A percentile compares a stretch with the other conserved stretches of the same genome.
Evolutionary conservation across 2,329 filamentous ascomycete species (phyloP).

Genomic region (Fusarium sublunatum): DNA sequence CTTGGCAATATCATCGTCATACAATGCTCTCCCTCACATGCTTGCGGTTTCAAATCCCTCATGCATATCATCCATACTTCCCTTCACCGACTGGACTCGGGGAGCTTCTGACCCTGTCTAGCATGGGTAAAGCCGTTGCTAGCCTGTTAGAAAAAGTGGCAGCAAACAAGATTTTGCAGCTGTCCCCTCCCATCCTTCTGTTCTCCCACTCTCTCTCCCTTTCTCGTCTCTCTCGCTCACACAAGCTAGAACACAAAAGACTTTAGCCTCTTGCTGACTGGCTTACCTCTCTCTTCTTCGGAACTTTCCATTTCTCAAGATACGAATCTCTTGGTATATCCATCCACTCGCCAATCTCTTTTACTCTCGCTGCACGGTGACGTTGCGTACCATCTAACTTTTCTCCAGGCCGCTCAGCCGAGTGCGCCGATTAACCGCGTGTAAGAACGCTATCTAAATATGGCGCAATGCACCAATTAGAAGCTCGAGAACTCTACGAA

Average conservation of each 20-base stretch:
- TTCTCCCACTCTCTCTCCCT: background rate
- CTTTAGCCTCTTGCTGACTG: background rate
- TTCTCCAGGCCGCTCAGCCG: conserved; percentile 21
- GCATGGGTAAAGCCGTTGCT: background rate
- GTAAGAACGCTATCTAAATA: background rate
- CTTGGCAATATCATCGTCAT: conserved; percentile 9
- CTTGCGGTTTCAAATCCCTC: conserved; percentile 11
- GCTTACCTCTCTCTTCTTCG: background rate
- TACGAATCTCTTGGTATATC: conserved; percentile 5
- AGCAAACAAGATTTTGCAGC: background rate
- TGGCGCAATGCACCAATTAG: background rate
- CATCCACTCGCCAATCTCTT: conserved; percentile 14
- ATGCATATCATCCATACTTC: background rate
- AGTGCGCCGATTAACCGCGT: conserved; percentile 14
- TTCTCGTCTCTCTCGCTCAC: too few species aligned
- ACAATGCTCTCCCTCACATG: conserved; percentile 1
- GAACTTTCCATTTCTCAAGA: conserved; percentile 3
- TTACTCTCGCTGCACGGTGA: background rate
- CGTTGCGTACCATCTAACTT: conserved; percentile 12
- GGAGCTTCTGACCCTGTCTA: background rate
- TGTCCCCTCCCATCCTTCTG: too few species aligned
- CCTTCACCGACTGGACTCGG: conserved; percentile 17
- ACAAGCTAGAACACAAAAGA: too few species aligned
- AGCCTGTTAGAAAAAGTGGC: background rate
- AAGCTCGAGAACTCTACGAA: background rate